A percentile compares a stretch with the other conserved stretches of the same genome.
Evolutionary conservation across 2,329 filamentous ascomycete genomes (phyloP).

Genomic region (Fusarium dlaminii): DNA sequence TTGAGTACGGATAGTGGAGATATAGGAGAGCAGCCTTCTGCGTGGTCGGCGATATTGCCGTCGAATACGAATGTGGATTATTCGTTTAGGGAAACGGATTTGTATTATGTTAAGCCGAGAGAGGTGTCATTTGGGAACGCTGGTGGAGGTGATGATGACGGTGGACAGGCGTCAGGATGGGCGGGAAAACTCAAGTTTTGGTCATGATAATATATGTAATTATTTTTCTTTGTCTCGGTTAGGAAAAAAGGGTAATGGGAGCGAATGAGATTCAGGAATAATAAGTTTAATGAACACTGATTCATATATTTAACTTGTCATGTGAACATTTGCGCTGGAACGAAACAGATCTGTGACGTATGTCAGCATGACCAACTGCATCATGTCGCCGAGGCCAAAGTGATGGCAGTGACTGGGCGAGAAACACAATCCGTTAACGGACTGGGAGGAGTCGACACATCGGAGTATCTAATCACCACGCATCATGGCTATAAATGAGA

Average conservation of each 20-base stretch:
- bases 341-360: accelerated
- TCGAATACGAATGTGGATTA: slow-evolving; percentile 45
- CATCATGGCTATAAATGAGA: neutral
- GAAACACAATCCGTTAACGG: no score
- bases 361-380: accelerated
- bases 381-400: accelerated
- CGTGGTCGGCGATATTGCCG: slow-evolving; percentile 21
- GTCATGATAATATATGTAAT: neutral
- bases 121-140: slow-evolving; percentile 28
- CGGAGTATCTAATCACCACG: neutral
- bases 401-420: accelerated
- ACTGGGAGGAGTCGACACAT: neutral
- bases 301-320: accelerated
- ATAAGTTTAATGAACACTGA: neutral
- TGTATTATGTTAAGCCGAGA: slow-evolving; percentile 44
- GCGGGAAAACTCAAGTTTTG: slow-evolving; percentile 12
- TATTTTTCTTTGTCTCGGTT: neutral
- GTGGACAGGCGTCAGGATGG: neutral
- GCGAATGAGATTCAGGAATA: neutral
- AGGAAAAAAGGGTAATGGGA: neutral
- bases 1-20: neutral
- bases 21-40: neutral
- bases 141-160: neutral
- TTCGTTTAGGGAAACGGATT: slow-evolving; percentile 49
- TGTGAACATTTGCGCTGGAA: neutral